Conservation (phyloP, 1,284 basidiomycete species). For the Moesziomyces parantarcticus region DNA sequence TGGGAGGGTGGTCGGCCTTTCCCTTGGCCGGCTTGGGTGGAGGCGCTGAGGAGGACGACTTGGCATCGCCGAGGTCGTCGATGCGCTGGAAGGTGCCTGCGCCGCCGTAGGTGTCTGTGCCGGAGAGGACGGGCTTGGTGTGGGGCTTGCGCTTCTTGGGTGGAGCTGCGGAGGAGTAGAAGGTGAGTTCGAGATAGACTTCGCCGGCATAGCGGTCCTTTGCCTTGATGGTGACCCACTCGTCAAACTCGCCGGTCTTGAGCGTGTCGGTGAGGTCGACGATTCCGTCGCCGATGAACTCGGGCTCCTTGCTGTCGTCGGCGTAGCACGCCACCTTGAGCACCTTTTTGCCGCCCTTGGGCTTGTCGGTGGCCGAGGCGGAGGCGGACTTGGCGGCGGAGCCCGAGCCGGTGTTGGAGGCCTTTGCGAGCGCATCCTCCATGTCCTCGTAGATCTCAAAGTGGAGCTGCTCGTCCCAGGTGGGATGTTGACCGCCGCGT, state of each 20-base stretch:
- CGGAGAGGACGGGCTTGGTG: slow-evolving; percentile 37
- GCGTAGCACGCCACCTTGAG: slow-evolving; percentile 91
- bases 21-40: slow-evolving; percentile 38
- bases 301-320: slow-evolving; percentile 93
- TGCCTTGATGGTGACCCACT: slow-evolving; percentile 80
- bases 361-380: slow-evolving; percentile 70
- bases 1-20: slow-evolving; percentile 40
- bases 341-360: slow-evolving; percentile 77
- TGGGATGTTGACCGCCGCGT: slow-evolving; percentile 95
- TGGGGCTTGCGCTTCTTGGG: slow-evolving; percentile 55
- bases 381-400: slow-evolving; percentile 32
- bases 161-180: slow-evolving; percentile 61
- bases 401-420: slow-evolving; percentile 31
- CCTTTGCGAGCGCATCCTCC: slow-evolving; percentile 74
- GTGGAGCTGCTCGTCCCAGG: slow-evolving; percentile 98
- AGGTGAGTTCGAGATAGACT: slow-evolving; percentile 66
- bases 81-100: slow-evolving; percentile 56
- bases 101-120: slow-evolving; percentile 56
- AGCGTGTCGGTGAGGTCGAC: slow-evolving; percentile 90
- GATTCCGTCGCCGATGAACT: slow-evolving; percentile 89
- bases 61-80: slow-evolving; percentile 42
- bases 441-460: slow-evolving; percentile 88
- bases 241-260: slow-evolving; percentile 95
- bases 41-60: slow-evolving; percentile 15
- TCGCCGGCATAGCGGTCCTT: slow-evolving; percentile 65